Evolutionary conservation across 371 early-diverging fungal species (phyloP).

Genomic region (Thermomucor indicae-seudaticae): DNA sequence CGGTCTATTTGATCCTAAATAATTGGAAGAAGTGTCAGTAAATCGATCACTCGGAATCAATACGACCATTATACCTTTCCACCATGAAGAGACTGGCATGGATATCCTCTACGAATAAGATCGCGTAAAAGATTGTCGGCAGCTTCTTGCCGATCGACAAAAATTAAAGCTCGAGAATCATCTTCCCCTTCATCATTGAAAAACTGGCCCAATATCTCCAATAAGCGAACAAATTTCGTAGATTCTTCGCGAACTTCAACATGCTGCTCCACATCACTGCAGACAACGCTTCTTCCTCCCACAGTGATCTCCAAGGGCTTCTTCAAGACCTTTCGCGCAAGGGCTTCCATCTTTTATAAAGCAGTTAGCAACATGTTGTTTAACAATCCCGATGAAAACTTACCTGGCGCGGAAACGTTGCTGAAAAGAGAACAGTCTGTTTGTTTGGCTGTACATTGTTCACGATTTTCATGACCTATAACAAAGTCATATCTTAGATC

Average conservation of each 20-base stretch:
- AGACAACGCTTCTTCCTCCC: slow-evolving; percentile 89
- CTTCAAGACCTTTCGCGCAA: slow-evolving; percentile 89
- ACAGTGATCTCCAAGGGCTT: slow-evolving; percentile 94
- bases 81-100: slow-evolving; percentile 93
- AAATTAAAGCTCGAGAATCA: slow-evolving; percentile 76
- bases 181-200: slow-evolving; percentile 57
- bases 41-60: neutral
- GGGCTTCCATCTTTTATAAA: slow-evolving; percentile 81
- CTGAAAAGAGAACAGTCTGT: slow-evolving; percentile 94
- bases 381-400: neutral
- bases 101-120: slow-evolving; percentile 84
- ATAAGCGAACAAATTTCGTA: slow-evolving; percentile 82
- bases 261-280: slow-evolving; percentile 83
- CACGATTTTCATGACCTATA: slow-evolving; percentile 90
- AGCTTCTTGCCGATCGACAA: slow-evolving; percentile 95
- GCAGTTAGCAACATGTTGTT: neutral
- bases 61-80: slow-evolving; percentile 63
- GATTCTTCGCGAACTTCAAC: slow-evolving; percentile 87
- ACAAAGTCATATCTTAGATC: neutral
- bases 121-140: slow-evolving; percentile 88
- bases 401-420: slow-evolving; percentile 93
- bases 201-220: slow-evolving; percentile 84
- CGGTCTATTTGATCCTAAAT: slow-evolving; percentile 94
- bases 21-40: neutral
- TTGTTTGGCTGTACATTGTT: slow-evolving; percentile 91